Percentiles rank a stretch among this genome's conserved stretches.
Conservation (phyloP, 2,329 filamentous ascomycete species). For the Phyllosticta citribraziliensis region DNA sequence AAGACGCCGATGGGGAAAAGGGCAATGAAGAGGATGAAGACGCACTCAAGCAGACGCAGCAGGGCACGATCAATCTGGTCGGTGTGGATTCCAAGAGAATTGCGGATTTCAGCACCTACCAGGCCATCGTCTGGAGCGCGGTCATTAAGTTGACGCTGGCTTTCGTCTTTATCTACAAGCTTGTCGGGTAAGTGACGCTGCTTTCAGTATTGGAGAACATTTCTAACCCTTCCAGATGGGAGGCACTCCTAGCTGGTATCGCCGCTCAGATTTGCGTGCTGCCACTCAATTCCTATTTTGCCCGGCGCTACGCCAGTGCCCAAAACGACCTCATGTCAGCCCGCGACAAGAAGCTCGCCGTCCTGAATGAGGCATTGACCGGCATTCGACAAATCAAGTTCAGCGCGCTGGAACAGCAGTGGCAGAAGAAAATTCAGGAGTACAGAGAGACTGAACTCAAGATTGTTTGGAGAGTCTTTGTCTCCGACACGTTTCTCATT, state of each 20-base stretch:
- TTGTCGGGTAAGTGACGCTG: slow-evolving; percentile 45
- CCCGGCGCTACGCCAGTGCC: slow-evolving; percentile 53
- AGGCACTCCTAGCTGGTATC: slow-evolving; percentile 56
- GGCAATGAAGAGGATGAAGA: slow-evolving; percentile 36
- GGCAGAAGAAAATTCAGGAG: slow-evolving; percentile 59
- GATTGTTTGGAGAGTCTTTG: slow-evolving; percentile 57
- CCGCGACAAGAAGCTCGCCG: slow-evolving; percentile 63
- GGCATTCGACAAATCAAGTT: slow-evolving; percentile 83
- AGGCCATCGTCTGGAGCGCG: slow-evolving; percentile 55
- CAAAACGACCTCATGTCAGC: slow-evolving; percentile 66
- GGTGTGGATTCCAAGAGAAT: slow-evolving; percentile 66
- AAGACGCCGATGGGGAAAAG: slow-evolving; percentile 28
- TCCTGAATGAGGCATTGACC: slow-evolving; percentile 66
- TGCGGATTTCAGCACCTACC: slow-evolving; percentile 56
- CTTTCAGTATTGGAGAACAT: not conserved
- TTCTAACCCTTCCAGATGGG: slow-evolving; percentile 36
- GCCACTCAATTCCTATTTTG: slow-evolving; percentile 58
- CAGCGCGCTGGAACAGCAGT: slow-evolving; percentile 63
- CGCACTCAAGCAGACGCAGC: slow-evolving; percentile 48
- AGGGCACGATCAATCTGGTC: slow-evolving; percentile 67
- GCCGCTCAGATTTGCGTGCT: slow-evolving; percentile 53
- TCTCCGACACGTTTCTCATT: slow-evolving; percentile 45
- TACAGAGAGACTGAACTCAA: slow-evolving; percentile 57
- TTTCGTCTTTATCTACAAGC: slow-evolving; percentile 53
- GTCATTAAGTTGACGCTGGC: slow-evolving; percentile 56